A percentile compares a stretch with the other conserved stretches of the same genome.
phyloP scores from a whole-genome alignment of 768 basidiomycete species.

The Suillus americanus region DNA sequence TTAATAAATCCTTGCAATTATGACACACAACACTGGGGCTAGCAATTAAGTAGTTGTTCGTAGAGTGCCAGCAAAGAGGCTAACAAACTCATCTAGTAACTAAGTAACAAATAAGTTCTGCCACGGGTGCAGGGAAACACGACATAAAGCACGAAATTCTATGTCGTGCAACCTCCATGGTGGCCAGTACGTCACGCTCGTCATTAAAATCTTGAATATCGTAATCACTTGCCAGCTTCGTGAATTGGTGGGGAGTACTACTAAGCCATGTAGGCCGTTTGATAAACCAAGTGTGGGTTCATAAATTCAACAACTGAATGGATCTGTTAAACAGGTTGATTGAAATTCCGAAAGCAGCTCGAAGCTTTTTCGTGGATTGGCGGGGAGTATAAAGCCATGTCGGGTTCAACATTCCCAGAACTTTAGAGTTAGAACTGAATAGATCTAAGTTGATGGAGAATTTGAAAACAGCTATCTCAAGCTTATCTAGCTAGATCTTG shows the following conservation, averaged over 20 bases:
- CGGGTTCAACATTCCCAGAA: neutral
- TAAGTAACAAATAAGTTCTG: too few relatives aligned
- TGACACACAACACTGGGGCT: too few relatives aligned
- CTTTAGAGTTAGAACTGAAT: neutral
- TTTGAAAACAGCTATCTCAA: neutral
- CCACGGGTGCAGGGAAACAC: neutral
- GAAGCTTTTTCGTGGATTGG: neutral
- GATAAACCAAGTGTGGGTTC: neutral
- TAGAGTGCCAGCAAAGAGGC: neutral
- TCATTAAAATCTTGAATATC: neutral
- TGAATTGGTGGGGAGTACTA: neutral
- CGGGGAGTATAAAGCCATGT: neutral
- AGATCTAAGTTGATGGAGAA: neutral
- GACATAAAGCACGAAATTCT: neutral
- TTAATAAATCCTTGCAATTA: too few relatives aligned
- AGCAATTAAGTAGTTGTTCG: neutral
- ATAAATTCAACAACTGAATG: neutral
- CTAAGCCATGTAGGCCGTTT: neutral
- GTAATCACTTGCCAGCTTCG: neutral
- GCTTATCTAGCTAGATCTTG: neutral
- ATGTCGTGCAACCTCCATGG: neutral
- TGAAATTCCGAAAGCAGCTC: neutral
- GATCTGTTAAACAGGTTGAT: neutral
- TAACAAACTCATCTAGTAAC: neutral
- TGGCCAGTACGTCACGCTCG: neutral